Evolutionary conservation across 2,329 filamentous ascomycete genomes (phyloP).

Genomic region (Cordyceps tenuipes): DNA sequence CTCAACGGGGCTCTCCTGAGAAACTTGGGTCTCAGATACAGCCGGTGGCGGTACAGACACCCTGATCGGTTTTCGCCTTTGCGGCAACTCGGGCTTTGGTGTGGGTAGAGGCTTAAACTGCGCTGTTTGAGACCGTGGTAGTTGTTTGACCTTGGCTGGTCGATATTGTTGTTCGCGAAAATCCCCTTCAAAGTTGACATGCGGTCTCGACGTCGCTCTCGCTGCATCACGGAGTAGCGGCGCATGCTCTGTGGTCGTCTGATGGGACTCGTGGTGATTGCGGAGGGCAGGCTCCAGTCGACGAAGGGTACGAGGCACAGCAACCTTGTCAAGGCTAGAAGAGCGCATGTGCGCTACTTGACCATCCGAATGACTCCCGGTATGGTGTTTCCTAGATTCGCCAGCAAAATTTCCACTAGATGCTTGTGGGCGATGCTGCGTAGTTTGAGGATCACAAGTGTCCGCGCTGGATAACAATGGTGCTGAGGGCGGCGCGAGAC

Average conservation of each 20-base stretch:
- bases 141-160: neutral
- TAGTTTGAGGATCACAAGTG: neutral
- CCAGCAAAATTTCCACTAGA: neutral
- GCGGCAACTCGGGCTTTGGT: neutral
- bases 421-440: neutral
- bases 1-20: neutral
- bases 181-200: neutral
- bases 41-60: neutral
- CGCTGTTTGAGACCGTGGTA: neutral
- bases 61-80: neutral
- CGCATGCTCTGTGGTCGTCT: neutral
- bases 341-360: neutral
- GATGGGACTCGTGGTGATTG: neutral
- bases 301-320: neutral
- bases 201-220: neutral
- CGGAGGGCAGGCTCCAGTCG: neutral
- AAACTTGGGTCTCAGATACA: neutral
- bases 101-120: constrained; percentile 5
- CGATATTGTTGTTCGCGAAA: neutral
- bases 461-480: neutral
- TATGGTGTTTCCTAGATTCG: neutral
- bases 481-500: neutral
- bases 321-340: neutral
- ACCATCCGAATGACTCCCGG: neutral
- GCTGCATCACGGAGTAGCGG: neutral